Base-by-base conservation (phyloP, 2,329 filamentous ascomycete genomes). In the Calycina herbarum region DNA sequence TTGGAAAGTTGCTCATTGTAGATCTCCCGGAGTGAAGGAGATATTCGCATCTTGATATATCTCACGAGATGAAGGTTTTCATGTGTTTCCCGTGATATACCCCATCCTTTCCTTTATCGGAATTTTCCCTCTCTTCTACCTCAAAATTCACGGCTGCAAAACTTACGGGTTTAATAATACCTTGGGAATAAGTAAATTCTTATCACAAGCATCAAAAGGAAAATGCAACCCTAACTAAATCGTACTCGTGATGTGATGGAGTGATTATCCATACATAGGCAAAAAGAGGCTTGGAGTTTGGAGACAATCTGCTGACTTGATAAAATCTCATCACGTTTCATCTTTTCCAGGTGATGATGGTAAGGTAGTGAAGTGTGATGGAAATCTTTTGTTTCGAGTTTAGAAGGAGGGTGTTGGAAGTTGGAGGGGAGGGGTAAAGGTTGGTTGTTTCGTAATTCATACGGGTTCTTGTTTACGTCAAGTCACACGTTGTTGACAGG, bases 201-300 rank as follows among this genome's bases (percentile, higher is more conserved):
- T 4, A n/a, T 24, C 42, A 48, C 42, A 24, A 48, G 42, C n/a
- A 48, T n/a, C 0, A 48, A 8, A 48, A 48, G 17, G 6, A 8
- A 5, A 48, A 48, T 20, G n/a, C n/a, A 48, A 54, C 20, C 8
- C 20, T 13, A 24, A 54, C 6, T 4, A 48, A 48, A 33, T 33
- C 42, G 17, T 13, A 54, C 48, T 54, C 48, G 48, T 54, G 48
- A 54, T 54, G 48, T 54, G 48, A 54, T 27, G 48, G 24, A 24
- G 27, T 54, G 4, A 11, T 54, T 54, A 54, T 13, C 48, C 48
- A 54, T 54, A 54, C 48, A 54, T 54, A 54, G 48, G 48, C 48
- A 54, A 24, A 54, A 54, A 40, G 38, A 40, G 38, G 38, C 38
- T 40, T 40, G 38, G 38, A 40, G 13, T 13, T 5, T 24, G 11